phyloP scores from a whole-genome alignment of 176 grass and related monocot genomes.

The Raddia guianensis region DNA sequence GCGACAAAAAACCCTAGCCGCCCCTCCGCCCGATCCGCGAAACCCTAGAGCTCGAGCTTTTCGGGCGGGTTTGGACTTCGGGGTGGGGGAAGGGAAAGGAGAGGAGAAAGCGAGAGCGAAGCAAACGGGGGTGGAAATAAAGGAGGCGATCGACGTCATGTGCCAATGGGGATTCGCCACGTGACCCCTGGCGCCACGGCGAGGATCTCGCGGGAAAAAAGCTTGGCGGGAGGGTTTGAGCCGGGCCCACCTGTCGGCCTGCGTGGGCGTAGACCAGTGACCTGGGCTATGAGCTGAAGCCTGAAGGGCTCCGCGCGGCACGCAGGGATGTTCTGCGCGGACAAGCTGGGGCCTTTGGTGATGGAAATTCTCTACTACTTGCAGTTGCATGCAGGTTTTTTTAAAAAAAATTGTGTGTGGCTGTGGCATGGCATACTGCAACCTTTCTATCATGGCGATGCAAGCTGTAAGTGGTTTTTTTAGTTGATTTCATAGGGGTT shows the following conservation, averaged over 20 bases:
- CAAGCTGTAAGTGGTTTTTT: neutral
- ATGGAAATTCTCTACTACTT: neutral
- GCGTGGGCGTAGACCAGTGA: neutral
- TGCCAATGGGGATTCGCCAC: neutral
- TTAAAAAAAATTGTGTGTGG: neutral
- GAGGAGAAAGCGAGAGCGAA: slow-evolving; percentile 24
- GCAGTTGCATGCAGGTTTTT: too few species aligned
- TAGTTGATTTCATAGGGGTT: neutral
- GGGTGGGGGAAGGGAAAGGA: slow-evolving; percentile 16
- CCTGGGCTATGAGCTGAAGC: neutral
- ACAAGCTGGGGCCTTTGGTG: neutral
- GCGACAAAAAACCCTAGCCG: slow-evolving; percentile 15
- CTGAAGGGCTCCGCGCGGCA: too few species aligned
- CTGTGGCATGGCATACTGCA: neutral
- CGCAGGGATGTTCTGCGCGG: neutral
- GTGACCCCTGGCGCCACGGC: neutral
- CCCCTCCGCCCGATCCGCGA: neutral
- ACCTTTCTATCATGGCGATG: neutral
- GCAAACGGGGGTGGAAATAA: neutral
- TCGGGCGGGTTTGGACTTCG: neutral
- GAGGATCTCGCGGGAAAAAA: slow-evolving; percentile 29
- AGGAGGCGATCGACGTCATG: neutral
- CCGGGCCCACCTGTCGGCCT: neutral
- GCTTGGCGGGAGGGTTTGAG: neutral
- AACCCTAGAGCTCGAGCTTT: slow-evolving; percentile 45